Base-by-base conservation (phyloP, 352 stramenopile species). In the Phytophthora podocarpi region DNA sequence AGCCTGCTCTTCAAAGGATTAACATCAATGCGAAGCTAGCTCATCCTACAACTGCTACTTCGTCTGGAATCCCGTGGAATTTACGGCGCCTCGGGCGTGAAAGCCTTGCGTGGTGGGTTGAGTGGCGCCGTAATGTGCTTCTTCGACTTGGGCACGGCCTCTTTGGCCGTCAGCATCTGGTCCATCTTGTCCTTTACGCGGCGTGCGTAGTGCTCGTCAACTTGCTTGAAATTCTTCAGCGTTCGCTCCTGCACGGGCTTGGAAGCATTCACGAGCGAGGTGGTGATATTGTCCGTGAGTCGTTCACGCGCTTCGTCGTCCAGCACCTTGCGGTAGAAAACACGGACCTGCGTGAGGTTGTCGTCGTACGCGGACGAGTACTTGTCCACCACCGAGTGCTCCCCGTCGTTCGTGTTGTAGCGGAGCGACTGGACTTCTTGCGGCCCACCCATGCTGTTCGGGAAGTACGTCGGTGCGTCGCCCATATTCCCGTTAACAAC, bases 211-310 rank as follows among this genome's bases (percentile, higher is more conserved):
- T 80, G 42, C 16, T 67, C 54, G 6, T 78, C 64, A 13, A 80
- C 68, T 8, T 71, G 35, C 1, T 67, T 52, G 30, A 80, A 76
- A 49, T 76, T 75, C 21, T 65, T 59, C 23, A 80, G 40, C 15
- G 52, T 71, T 18, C 72, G 67, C 9, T 67, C 58, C 24, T 78
- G 72, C 0, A 80, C 47, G 2, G 51, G 41, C 31, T 74, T 64
- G 2, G 52, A 62, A 1, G 82, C 87, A 50, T 86, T 64, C 10
- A 78, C 64, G 20, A 87, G 62, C n/a, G 80, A 80, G 4, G 67
- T 77, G 5, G 88, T 87, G 35, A 96, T 87, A 59, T 96, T 96
- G 42, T 71, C 59, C 16, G 78, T 89, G 3, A 96, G 60, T n/a
- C 80, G 56, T 20, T 90, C 74, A 12, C 80, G 72, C 10, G 41